Conservation (phyloP, 1,284 basidiomycete species). For the Marasmius sp. region DNA sequence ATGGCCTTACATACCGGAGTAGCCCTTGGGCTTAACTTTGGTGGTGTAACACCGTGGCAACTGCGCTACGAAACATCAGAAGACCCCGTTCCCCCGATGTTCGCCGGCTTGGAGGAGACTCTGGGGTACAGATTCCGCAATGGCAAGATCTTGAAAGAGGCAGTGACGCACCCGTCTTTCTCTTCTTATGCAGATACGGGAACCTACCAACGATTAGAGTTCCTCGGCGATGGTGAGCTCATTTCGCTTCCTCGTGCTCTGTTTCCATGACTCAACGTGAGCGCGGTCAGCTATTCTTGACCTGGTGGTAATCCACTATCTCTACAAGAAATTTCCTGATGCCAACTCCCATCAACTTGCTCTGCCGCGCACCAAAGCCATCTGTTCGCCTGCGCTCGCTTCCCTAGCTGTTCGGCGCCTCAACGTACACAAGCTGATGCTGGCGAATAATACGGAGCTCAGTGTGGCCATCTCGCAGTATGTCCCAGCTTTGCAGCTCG, state of each 20-base stretch:
- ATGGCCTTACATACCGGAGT: slow-evolving; percentile 67
- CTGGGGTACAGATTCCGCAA: slow-evolving; percentile 73
- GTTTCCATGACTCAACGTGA: slow-evolving; percentile 12
- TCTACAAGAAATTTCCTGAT: slow-evolving; percentile 66
- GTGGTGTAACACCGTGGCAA: slow-evolving; percentile 63
- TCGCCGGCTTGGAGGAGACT: slow-evolving; percentile 55
- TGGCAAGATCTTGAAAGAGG: slow-evolving; percentile 65
- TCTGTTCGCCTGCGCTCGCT: slow-evolving; percentile 75
- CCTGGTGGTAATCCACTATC: slow-evolving; percentile 69
- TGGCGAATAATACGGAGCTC: slow-evolving; percentile 71
- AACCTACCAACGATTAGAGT: slow-evolving; percentile 84
- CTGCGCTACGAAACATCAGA: slow-evolving; percentile 43
- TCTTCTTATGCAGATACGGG: slow-evolving; percentile 44
- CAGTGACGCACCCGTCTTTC: slow-evolving; percentile 81
- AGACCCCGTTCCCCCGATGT: slow-evolving; percentile 44
- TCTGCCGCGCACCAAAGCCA: slow-evolving; percentile 64
- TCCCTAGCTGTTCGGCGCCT: slow-evolving; percentile 66
- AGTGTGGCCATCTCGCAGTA: slow-evolving; percentile 61
- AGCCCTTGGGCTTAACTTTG: slow-evolving; percentile 67
- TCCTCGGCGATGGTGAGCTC: slow-evolving; percentile 79
- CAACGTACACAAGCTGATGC: slow-evolving; percentile 65
- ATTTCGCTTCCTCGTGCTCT: slow-evolving; percentile 1
- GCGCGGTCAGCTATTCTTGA: slow-evolving; percentile 64
- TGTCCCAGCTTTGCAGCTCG: slow-evolving; percentile 54
- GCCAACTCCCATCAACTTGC: slow-evolving; percentile 77